A percentile compares a stretch with the other conserved stretches of the same genome.
Conservation (phyloP, 2,329 filamentous ascomycete genomes). For the Pseudogymnoascus sp. region DNA sequence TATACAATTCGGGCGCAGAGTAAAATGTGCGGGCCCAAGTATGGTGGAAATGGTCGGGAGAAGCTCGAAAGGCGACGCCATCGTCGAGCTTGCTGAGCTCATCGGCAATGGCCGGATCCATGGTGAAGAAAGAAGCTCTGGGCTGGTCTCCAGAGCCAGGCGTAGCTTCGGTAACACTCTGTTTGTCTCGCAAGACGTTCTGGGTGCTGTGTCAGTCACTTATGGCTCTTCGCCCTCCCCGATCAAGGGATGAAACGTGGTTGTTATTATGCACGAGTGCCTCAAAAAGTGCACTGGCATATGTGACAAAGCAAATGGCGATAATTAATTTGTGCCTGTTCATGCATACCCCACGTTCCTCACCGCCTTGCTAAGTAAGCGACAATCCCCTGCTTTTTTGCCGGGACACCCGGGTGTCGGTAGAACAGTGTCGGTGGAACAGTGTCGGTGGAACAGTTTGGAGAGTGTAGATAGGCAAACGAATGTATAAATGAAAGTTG, state of each 20-base stretch:
- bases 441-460: background rate
- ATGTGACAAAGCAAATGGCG: conserved; percentile 2
- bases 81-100: conserved; percentile 54
- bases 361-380: conserved; percentile 11
- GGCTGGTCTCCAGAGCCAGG: background rate
- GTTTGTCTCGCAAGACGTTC: conserved; percentile 1
- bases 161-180: background rate
- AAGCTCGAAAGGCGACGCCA: conserved; percentile 69
- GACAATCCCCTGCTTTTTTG: conserved; percentile 6
- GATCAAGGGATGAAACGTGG: conserved; percentile 8
- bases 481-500: background rate
- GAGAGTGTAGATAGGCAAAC: background rate
- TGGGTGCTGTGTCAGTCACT: background rate
- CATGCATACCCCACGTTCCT: background rate
- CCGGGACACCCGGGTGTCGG: background rate
- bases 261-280: conserved; percentile 7
- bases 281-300: conserved; percentile 8
- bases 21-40: conserved; percentile 95
- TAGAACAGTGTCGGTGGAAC: background rate
- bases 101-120: conserved; percentile 39
- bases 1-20: conserved; percentile 82
- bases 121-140: background rate
- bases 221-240: background rate
- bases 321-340: background rate
- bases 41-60: conserved; percentile 66